These are phyloP conservation scores for Avena eriantha DNA, from an alignment of 176 grass and related monocot species.

Conservation along the genomic window DNA sequence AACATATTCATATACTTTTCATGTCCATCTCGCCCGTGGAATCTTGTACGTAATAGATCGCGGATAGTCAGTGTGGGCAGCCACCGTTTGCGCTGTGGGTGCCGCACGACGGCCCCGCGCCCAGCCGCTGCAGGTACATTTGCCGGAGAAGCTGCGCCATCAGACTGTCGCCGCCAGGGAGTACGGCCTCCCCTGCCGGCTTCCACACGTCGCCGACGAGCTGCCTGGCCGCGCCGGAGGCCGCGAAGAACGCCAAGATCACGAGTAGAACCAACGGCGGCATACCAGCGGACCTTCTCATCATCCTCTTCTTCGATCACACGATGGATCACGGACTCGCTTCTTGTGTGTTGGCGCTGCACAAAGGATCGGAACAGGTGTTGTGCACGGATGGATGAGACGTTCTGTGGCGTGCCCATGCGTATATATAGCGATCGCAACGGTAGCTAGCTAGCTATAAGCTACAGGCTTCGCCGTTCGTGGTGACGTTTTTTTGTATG, in stretches of 20 bases:
- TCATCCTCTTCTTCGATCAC: not conserved
- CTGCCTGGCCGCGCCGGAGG: not conserved
- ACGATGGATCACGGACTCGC: not conserved
- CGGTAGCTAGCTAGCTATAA: no score
- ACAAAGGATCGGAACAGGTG: not conserved
- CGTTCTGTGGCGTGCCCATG: not conserved
- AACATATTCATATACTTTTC: not conserved
- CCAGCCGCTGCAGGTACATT: constrained; percentile 46
- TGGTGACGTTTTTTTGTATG: not conserved
- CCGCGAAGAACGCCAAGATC: not conserved
- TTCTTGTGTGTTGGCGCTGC: not conserved
- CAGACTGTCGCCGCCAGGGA: not conserved
- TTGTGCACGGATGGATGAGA: not conserved
- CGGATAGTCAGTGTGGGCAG: constrained; percentile 11
- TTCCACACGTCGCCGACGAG: not conserved
- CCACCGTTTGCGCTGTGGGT: constrained; percentile 55
- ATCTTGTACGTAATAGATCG: constrained; percentile 26
- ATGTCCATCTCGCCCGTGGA: not conserved
- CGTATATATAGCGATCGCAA: not conserved
- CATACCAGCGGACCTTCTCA: not conserved
- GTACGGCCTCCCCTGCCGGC: not conserved
- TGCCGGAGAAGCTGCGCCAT: constrained; percentile 21
- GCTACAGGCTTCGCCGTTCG: not conserved
- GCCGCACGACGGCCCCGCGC: constrained; percentile 42
- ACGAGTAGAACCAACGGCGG: constrained; percentile 6